These are phyloP conservation scores for Orbilia quercus DNA, from an alignment of 2,329 filamentous ascomycete genomes.

Conservation along the genomic window DNA sequence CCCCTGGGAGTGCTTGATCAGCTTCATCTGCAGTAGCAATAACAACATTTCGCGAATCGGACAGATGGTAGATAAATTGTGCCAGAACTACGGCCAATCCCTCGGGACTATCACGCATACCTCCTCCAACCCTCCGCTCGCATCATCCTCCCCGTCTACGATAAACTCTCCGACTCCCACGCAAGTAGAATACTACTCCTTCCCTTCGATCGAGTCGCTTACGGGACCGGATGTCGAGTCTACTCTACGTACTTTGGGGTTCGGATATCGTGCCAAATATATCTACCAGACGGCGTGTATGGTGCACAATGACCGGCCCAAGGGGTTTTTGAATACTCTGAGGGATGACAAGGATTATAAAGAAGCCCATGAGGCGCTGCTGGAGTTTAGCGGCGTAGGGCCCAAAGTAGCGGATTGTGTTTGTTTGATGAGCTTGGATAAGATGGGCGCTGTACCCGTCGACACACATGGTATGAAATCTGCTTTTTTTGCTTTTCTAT, in stretches of 20 bases:
- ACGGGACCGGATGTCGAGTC: conserved; percentile 79
- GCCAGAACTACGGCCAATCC: conserved; percentile 79
- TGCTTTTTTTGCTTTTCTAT: background rate
- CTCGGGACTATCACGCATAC: conserved; percentile 55
- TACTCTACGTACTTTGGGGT: conserved; percentile 83
- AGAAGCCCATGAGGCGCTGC: conserved; percentile 80
- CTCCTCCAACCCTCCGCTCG: conserved; percentile 12
- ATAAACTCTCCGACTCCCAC: conserved; percentile 62
- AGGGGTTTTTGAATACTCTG: conserved; percentile 80
- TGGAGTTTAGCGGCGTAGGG: conserved; percentile 85
- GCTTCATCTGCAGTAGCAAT: conserved; percentile 98
- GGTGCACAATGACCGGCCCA: conserved; percentile 74
- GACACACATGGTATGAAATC: conserved; percentile 80
- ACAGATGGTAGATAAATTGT: conserved; percentile 95
- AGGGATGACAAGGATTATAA: conserved; percentile 80
- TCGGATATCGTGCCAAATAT: conserved; percentile 94
- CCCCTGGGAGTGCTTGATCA: conserved; percentile 91
- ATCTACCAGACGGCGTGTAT: conserved; percentile 85
- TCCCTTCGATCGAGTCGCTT: conserved; percentile 81
- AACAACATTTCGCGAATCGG: conserved; percentile 97
- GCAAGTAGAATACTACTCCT: conserved; percentile 82
- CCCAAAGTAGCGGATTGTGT: conserved; percentile 98
- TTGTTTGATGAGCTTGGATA: conserved; percentile 93
- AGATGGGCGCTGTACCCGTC: conserved; percentile 93
- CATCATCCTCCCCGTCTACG: conserved; percentile 22